Conservation (phyloP, 257 asterid species). For the Solanum neorickii region DNA sequence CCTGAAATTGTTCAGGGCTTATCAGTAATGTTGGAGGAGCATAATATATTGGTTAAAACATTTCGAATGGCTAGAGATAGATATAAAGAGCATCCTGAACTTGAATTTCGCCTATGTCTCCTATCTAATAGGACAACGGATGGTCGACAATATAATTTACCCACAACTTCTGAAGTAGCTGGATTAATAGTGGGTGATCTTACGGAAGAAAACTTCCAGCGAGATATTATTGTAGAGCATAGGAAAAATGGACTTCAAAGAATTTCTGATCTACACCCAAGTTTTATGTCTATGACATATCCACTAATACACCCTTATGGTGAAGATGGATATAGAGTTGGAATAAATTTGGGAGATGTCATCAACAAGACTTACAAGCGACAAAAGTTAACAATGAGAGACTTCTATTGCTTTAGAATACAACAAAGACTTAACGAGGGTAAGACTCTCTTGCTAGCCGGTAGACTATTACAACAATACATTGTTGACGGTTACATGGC, state of each 20-base stretch:
- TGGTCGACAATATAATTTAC: not conserved
- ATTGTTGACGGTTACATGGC: too few species aligned
- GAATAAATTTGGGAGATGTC: not conserved
- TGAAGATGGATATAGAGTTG: not conserved
- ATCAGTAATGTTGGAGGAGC: not conserved
- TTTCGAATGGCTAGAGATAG: not conserved
- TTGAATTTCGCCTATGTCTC: not conserved
- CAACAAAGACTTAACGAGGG: too few species aligned
- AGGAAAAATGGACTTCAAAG: not conserved
- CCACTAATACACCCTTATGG: not conserved
- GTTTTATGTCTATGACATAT: not conserved
- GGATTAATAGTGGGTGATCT: not conserved
- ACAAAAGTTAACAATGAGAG: not conserved
- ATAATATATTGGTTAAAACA: not conserved
- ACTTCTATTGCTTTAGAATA: not conserved
- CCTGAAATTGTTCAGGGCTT: not conserved
- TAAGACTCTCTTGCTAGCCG: too few species aligned
- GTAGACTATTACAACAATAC: too few species aligned
- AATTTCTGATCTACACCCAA: not conserved
- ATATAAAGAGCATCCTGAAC: not conserved
- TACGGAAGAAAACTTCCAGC: not conserved
- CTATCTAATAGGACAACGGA: too few species aligned
- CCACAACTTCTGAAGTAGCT: not conserved
- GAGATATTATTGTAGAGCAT: not conserved
- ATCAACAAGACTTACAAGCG: not conserved